phyloP scores from a whole-genome alignment of 305 asterid species.

The Ilex paraguariensis region DNA sequence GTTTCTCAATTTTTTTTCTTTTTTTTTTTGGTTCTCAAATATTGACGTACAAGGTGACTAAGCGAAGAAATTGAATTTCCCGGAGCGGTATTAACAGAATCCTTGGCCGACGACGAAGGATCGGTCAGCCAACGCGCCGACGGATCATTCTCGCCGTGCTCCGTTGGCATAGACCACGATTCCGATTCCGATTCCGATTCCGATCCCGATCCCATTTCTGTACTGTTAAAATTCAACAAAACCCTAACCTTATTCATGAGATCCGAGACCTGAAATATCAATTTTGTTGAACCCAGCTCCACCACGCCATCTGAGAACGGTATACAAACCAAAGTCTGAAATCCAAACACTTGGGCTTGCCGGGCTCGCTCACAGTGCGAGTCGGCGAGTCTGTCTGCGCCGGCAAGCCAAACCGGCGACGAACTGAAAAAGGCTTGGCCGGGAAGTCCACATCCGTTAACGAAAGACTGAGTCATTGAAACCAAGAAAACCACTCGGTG shows the following conservation, averaged over 20 bases:
- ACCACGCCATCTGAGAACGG: not conserved
- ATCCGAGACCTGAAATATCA: not conserved
- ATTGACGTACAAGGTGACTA: slow-evolving; percentile 4
- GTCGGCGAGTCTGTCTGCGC: not conserved
- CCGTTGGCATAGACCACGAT: slow-evolving; percentile 20
- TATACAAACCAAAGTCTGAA: not conserved
- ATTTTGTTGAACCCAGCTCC: not conserved
- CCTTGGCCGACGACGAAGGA: slow-evolving; percentile 28
- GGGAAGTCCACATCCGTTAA: not conserved
- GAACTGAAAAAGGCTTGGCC: not conserved
- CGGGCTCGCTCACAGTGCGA: not conserved
- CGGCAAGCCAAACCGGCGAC: not conserved
- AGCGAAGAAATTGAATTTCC: slow-evolving; percentile 32
- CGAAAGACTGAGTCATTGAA: not conserved
- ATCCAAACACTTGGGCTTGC: not conserved
- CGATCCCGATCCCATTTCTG: not conserved
- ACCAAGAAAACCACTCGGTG: not conserved
- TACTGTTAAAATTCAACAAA: not conserved
- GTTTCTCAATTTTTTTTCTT: too few species aligned
- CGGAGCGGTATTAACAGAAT: slow-evolving; percentile 5
- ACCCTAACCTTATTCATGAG: too few species aligned
- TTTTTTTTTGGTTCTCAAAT: too few species aligned
- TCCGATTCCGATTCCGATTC: not conserved
- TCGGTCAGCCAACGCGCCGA: not conserved
- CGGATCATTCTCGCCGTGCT: not conserved